phyloP scores from a whole-genome alignment of 2,329 filamentous ascomycete genomes.

The Colletotrichum liaoningense region DNA sequence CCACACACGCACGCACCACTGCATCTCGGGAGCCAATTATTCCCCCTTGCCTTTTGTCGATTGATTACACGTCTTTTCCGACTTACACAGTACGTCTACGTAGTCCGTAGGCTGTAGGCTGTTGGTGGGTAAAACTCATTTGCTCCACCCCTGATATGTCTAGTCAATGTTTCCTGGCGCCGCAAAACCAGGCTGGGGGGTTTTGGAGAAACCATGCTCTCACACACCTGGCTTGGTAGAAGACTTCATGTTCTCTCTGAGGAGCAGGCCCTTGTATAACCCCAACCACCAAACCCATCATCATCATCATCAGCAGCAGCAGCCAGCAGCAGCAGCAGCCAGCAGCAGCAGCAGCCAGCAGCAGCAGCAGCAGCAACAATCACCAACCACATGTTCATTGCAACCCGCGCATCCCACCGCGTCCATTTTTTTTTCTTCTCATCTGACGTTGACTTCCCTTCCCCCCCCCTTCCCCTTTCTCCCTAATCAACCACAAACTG shows the following conservation, averaged over 20 bases:
- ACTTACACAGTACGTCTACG: background rate
- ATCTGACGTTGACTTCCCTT: background rate
- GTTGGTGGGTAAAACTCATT: background rate
- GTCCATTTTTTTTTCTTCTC: background rate
- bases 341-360: too few relatives aligned
- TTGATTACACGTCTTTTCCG: background rate
- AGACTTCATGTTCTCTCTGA: background rate
- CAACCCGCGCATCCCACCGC: background rate
- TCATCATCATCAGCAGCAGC: background rate
- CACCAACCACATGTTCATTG: constrained; percentile 1
- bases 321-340: too few relatives aligned
- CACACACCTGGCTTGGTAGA: background rate
- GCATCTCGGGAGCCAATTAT: background rate
- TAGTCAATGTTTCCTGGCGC: background rate
- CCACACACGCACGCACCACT: background rate
- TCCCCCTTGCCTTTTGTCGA: background rate
- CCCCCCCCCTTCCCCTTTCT: background rate
- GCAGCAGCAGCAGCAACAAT: background rate
- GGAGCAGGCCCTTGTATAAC: constrained; percentile 2
- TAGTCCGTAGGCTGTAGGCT: background rate
- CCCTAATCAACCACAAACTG: background rate
- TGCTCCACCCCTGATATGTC: background rate
- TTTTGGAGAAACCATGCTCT: constrained; percentile 1
- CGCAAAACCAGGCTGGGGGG: background rate
- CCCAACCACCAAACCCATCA: background rate